Base-by-base conservation (phyloP, 306 rosid genomes). In the Quercus alba region DNA sequence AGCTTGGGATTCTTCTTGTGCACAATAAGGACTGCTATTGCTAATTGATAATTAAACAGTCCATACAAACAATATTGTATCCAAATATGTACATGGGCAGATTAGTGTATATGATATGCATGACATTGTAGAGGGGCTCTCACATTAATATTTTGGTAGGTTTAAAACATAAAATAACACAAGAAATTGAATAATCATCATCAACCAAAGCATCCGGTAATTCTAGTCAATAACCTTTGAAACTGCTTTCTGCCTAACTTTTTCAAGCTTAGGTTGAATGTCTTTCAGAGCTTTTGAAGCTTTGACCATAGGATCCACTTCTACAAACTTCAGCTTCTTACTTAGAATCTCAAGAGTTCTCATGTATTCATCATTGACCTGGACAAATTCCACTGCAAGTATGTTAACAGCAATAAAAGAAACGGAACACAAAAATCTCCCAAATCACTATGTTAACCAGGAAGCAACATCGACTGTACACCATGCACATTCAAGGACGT, bases 291-390 rank as follows among this genome's bases (percentile, higher is more conserved):
- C 99, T 83, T 93, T 91, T 77, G 99, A 87, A 81, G 86, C 87
- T 87, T 91, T 95, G 81, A 93, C 94, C 93, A 30, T 30, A 30
- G 33, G 4, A 30, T 30, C 33, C 33, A 30, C 33, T 30, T 30
- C 33, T 30, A 30, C 92, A 80, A 90, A 93, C 93, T 87, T 91
- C 72, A 95, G 84, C 83, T 95, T 95, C 91, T 88, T 95, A 72
- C 99, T 95, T 63, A 95, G 82, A 79, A 88, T 89, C 92, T 95
- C 96, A 75, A 95, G 94, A 61, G 96, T 95, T 87, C 92, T 91
- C 91, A 95, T 81, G 75, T 93, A 95, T 87, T 95, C 99, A 77
- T 93, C 95, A 85, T 93, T 95, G 82, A 95, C 94, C 97, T 92
- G 94, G 81, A 85, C 75, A 80, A 58, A 67, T 57, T 63, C 70